These are phyloP conservation scores for Leccinum subtestaceum DNA, from an alignment of 768 basidiomycete species.

Conservation along the genomic window DNA sequence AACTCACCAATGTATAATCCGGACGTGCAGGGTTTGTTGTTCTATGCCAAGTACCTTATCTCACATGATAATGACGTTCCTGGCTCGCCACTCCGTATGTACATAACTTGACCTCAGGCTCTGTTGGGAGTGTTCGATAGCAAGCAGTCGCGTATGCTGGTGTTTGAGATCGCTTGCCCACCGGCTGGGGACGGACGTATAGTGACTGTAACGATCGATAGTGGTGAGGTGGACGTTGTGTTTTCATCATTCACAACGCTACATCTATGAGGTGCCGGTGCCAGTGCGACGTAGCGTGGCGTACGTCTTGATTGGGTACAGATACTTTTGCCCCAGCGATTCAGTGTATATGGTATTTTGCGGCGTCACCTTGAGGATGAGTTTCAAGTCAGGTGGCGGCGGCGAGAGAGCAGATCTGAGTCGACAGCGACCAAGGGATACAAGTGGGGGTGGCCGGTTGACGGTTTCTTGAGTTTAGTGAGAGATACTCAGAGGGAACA, in stretches of 20 bases:
- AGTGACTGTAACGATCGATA: background rate
- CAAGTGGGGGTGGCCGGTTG: no score
- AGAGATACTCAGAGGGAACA: no score
- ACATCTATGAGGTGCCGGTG: no score
- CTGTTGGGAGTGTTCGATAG: no score
- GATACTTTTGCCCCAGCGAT: no score
- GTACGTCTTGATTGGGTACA: background rate
- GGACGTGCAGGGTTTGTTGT: background rate
- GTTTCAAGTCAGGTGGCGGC: no score
- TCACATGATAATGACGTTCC: background rate
- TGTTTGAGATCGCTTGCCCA: background rate
- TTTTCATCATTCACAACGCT: background rate
- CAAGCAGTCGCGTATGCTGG: background rate
- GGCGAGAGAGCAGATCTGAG: no score
- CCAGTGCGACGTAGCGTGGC: no score
- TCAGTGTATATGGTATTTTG: no score
- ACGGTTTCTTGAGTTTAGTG: background rate
- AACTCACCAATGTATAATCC: background rate
- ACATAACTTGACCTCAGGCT: no score
- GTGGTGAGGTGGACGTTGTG: background rate
- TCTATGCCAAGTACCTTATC: background rate
- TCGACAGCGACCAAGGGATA: background rate
- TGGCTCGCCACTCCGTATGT: background rate
- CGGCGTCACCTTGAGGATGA: no score
- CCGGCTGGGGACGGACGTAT: background rate